These are phyloP conservation scores for Leucosporidium creatinivorum DNA, from an alignment of 768 basidiomycete species.

Conservation along the genomic window DNA sequence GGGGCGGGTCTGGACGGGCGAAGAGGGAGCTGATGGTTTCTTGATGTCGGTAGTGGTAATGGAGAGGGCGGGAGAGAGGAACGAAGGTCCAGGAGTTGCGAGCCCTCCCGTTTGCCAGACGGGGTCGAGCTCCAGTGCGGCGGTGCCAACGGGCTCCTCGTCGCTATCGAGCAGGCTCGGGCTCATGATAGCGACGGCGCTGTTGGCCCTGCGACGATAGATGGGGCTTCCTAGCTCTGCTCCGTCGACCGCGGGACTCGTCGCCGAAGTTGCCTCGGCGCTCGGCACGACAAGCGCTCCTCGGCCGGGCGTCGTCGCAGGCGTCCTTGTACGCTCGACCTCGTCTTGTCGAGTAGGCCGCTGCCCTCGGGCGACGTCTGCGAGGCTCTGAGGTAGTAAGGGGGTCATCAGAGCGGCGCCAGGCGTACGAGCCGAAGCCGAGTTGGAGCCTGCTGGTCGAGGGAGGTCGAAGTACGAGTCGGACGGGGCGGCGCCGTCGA, in stretches of 20 bases:
- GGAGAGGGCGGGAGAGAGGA: conserved; percentile 19
- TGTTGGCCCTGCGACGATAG: conserved; percentile 19
- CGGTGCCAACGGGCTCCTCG: conserved; percentile 19
- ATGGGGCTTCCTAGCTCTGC: not conserved
- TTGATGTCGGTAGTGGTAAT: conserved; percentile 6
- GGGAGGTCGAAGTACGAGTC: conserved; percentile 34
- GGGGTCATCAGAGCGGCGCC: conserved; percentile 14
- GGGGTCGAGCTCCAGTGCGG: conserved; percentile 19
- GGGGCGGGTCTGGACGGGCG: not conserved
- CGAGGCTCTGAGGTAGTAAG: conserved; percentile 17
- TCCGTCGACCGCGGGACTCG: not conserved
- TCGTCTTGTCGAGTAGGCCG: conserved; percentile 34
- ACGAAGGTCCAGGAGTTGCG: conserved; percentile 15
- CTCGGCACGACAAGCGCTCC: not conserved
- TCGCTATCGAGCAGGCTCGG: conserved; percentile 29
- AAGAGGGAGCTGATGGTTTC: not conserved
- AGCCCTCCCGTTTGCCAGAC: conserved; percentile 14
- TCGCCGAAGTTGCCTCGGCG: no score
- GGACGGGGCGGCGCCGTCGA: conserved; percentile 1
- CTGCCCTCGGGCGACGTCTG: conserved; percentile 20
- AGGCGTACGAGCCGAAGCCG: conserved; percentile 10
- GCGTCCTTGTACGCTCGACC: not conserved
- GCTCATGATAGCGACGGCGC: conserved; percentile 18
- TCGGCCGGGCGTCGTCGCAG: conserved; percentile 13
- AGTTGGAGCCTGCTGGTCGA: not conserved